Evolutionary conservation across 805 yeast genomes (phyloP), one percentile per base, ranked within the genome.

Genomic region (Sugiyamaella floridensis): DNA sequence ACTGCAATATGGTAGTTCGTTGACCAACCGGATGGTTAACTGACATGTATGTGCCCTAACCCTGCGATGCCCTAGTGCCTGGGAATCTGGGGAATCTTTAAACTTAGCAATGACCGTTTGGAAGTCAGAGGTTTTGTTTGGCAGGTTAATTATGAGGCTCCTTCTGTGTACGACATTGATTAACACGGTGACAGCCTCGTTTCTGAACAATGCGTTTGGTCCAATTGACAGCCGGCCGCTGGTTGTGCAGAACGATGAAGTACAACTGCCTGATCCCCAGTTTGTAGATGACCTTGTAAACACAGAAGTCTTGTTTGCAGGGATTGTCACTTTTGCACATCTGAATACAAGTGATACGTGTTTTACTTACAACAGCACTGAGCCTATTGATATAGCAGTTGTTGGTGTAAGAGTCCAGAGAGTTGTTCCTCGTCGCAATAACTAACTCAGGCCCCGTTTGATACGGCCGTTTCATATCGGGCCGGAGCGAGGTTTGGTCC

Each of bases 401-500:
- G 74, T 86, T 51, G 95, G 95, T 4, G 37, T 32, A 11, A 11
- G 37, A n/a, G n/a, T n/a, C n/a, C n/a, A n/a, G n/a, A n/a, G n/a
- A n/a, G n/a, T n/a, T n/a, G n/a, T n/a, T n/a, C n/a, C n/a, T n/a
- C n/a, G n/a, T n/a, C n/a, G n/a, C n/a, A n/a, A n/a, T 22, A 22
- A 22, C 26, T 22, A 22, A 22, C 26, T 22, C 37, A 32, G 37
- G 85, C 85, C 1, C 93, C 95, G 0, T 86, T 86, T 60, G 95
- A 86, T 62, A 86, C 93, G 5, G 90, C 90, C 0, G 82, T 82
- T 0, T 76, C 89, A 0, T 86, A 81, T 66, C 74, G 93, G 48
- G 78, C 89, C 0, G 95, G 95, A 4, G 89, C 95, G 1, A 70
- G 95, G 49, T 86, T 86, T 67, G 95, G 95, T 1, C 95, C 85